These are phyloP conservation scores for Nakazawaea pomicola DNA, from an alignment of 805 yeast genomes.

Conservation along the genomic window DNA sequence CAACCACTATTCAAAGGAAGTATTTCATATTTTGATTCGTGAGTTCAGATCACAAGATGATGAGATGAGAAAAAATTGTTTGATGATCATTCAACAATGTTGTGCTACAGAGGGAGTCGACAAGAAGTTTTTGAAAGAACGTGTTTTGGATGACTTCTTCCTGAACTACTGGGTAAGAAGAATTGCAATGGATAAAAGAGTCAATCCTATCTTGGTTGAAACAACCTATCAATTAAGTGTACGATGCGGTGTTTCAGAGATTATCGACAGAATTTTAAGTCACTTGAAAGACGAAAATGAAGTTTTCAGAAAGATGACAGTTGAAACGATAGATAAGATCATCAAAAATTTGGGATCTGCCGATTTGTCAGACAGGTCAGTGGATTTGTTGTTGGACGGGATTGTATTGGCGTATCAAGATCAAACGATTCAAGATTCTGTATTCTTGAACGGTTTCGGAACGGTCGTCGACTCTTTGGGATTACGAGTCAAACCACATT, in stretches of 20 bases:
- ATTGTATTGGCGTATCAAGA: conserved; percentile 76
- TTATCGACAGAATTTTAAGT: conserved; percentile 51
- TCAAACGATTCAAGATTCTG: conserved; percentile 53
- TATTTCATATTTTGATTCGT: conserved; percentile 59
- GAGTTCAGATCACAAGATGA: conserved; percentile 83
- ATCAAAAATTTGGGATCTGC: conserved; percentile 44
- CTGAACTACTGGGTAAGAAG: conserved; percentile 78
- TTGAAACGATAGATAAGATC: conserved; percentile 60
- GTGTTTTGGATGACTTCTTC: conserved; percentile 59
- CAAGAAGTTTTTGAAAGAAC: conserved; percentile 40
- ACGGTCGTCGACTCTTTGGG: conserved; percentile 60
- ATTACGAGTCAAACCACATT: conserved; percentile 59
- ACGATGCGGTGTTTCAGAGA: conserved; percentile 58
- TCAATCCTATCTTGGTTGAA: conserved; percentile 58
- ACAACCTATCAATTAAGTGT: conserved; percentile 65
- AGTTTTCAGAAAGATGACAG: conserved; percentile 71
- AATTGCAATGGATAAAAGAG: conserved; percentile 61
- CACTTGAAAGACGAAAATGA: conserved; percentile 81
- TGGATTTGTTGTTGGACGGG: conserved; percentile 74
- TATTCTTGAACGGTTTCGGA: conserved; percentile 60
- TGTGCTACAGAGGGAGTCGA: conserved; percentile 57
- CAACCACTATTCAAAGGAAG: conserved; percentile 69
- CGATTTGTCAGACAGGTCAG: conserved; percentile 55
- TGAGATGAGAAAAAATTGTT: conserved; percentile 74
- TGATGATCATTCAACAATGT: conserved; percentile 64